Evolutionary conservation across 139 green algal genomes (phyloP).

Genomic region (Limnomonas spitsbergensis): DNA sequence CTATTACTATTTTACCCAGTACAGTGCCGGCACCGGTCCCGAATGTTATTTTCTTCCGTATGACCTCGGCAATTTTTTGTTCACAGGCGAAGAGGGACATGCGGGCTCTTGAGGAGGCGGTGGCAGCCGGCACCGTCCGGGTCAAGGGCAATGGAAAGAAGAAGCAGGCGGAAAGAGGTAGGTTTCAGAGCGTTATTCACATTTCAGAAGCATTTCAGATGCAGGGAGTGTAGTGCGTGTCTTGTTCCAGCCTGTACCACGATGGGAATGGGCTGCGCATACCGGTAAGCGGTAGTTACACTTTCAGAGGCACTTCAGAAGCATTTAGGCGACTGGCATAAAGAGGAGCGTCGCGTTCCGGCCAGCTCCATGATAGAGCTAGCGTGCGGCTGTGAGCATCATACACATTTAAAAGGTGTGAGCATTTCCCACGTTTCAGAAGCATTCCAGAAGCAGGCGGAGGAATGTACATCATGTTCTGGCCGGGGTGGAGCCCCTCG

Average conservation of each 20-base stretch:
- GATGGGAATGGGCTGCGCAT: not conserved
- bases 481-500: too few relatives aligned
- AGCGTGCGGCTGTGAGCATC: too few relatives aligned
- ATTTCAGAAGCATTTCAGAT: not conserved
- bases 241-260: not conserved
- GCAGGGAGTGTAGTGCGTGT: not conserved
- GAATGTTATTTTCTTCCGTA: too few relatives aligned
- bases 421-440: too few relatives aligned
- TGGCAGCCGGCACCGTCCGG: conserved; percentile 60
- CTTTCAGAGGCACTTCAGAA: not conserved
- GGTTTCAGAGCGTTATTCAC: not conserved
- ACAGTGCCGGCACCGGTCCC: too few relatives aligned
- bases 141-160: conserved; percentile 59
- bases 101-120: conserved; percentile 59
- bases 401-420: too few relatives aligned
- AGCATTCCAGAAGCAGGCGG: too few relatives aligned
- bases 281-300: not conserved
- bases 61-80: too few relatives aligned
- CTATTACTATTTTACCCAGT: too few relatives aligned
- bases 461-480: too few relatives aligned
- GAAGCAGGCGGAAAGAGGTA: conserved; percentile 18
- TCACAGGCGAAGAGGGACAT: conserved; percentile 45
- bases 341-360: not conserved
- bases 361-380: too few relatives aligned
- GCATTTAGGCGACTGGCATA: not conserved